phyloP scores from a whole-genome alignment of 208 protist genomes.

The Strigomonas culicis region DNA sequence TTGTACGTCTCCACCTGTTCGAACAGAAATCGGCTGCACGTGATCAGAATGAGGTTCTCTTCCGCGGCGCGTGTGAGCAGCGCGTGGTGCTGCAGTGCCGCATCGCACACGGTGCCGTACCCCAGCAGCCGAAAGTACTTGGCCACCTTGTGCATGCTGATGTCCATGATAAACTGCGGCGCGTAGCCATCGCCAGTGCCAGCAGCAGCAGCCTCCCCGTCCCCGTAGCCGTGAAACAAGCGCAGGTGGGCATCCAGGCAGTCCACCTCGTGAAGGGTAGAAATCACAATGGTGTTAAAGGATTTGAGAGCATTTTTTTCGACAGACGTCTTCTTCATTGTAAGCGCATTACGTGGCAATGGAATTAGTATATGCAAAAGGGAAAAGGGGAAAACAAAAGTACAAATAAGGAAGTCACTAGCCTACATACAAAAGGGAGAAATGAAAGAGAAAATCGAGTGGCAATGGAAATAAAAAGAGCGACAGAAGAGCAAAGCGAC shows the following conservation, averaged over 20 bases:
- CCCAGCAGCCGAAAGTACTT: slow-evolving; percentile 75
- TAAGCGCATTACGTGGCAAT: slow-evolving; percentile 18
- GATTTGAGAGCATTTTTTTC: too few species aligned
- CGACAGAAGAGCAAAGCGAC: neutral
- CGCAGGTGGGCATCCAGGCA: too few species aligned
- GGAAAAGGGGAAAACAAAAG: too few species aligned
- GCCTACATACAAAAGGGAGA: neutral
- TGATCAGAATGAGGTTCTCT: slow-evolving; percentile 42
- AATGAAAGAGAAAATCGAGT: slow-evolving; percentile 14
- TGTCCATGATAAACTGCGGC: slow-evolving; percentile 66
- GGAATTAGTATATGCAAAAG: too few species aligned
- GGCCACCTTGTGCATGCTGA: slow-evolving; percentile 66
- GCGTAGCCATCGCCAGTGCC: slow-evolving; percentile 17
- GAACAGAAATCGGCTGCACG: slow-evolving; percentile 37
- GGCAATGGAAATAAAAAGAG: slow-evolving; percentile 11
- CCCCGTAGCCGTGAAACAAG: too few species aligned
- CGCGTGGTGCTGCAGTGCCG: slow-evolving; percentile 26
- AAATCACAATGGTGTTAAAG: too few species aligned
- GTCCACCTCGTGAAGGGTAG: too few species aligned
- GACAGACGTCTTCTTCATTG: too few species aligned
- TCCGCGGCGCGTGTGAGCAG: slow-evolving; percentile 29
- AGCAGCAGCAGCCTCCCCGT: too few species aligned
- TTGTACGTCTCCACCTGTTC: slow-evolving; percentile 43
- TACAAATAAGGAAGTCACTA: too few species aligned
- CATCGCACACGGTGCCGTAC: slow-evolving; percentile 64